Conservation (phyloP, 2,329 filamentous ascomycete species). For the Aspergillus phoenicis region DNA sequence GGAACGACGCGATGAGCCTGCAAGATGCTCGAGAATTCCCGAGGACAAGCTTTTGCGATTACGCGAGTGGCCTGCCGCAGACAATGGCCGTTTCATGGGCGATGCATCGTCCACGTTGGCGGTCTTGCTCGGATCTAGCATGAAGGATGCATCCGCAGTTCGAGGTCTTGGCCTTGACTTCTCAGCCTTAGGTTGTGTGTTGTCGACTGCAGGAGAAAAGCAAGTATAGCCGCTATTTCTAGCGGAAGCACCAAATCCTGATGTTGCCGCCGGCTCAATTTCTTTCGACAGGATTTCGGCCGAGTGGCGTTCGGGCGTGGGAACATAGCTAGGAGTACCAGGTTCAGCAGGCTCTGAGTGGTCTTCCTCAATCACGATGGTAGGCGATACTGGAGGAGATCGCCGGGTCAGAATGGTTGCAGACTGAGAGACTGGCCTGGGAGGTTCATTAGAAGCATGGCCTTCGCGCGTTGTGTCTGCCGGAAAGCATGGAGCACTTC, state of each 20-base stretch:
- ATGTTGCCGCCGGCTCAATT: conserved; percentile 71
- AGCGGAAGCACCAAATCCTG: conserved; percentile 69
- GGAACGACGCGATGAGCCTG: conserved; percentile 29
- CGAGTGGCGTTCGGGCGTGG: conserved; percentile 72
- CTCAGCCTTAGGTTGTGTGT: conserved; percentile 39
- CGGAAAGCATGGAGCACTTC: conserved; percentile 61
- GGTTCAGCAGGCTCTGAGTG: conserved; percentile 13
- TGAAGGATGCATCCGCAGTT: conserved; percentile 46
- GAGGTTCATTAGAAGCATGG: conserved; percentile 30
- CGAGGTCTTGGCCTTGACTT: conserved; percentile 42
- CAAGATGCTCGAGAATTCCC: conserved; percentile 29
- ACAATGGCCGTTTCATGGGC: conserved; percentile 44
- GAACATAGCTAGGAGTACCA: conserved; percentile 20
- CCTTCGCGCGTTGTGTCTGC: conserved; percentile 41
- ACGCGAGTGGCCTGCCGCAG: conserved; percentile 40
- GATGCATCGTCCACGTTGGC: conserved; percentile 21
- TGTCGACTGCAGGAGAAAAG: conserved; percentile 57
- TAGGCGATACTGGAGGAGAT: conserved; percentile 39
- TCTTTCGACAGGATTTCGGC: conserved; percentile 85
- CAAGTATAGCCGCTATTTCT: conserved; percentile 61
- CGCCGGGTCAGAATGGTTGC: conserved; percentile 31
- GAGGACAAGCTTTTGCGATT: conserved; percentile 35
- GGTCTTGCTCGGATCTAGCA: conserved; percentile 29
- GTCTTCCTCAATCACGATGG: conserved; percentile 21
- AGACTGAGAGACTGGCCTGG: conserved; percentile 39